Conservation (phyloP, 2,329 filamentous ascomycete species). For the Tolypocladium cylindrosporum region DNA sequence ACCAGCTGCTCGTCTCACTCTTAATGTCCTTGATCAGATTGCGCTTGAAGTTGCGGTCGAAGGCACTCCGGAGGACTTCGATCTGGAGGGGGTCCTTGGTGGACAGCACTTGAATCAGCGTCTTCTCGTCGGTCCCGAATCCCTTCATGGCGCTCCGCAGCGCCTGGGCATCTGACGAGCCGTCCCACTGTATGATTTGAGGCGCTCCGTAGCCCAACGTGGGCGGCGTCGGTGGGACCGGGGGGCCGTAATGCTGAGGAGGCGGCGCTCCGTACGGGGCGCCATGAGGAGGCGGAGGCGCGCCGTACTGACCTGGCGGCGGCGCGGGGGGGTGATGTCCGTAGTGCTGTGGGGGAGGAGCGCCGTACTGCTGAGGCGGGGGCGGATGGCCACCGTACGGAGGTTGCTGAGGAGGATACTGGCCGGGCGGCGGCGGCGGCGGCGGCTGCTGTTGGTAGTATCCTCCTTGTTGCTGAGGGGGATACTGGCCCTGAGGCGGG, state of each 20-base stretch:
- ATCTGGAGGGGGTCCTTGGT: conserved; percentile 72
- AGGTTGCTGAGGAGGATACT: conserved; percentile 16
- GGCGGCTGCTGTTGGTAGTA: conserved; percentile 18
- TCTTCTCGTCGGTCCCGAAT: conserved; percentile 78
- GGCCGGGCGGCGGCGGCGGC: conserved; percentile 11
- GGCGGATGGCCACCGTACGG: conserved; percentile 8
- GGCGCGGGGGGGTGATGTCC: conserved; percentile 9
- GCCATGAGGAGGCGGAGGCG: conserved; percentile 25
- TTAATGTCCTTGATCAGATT: conserved; percentile 67
- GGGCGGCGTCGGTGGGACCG: conserved; percentile 47
- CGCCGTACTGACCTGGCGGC: conserved; percentile 25
- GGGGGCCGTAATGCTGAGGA: conserved; percentile 24
- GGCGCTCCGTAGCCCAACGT: conserved; percentile 66
- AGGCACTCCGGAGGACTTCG: conserved; percentile 56
- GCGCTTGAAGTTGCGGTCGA: conserved; percentile 52
- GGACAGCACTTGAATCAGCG: conserved; percentile 60
- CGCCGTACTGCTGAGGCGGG: conserved; percentile 15
- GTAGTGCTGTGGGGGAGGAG: conserved; percentile 17
- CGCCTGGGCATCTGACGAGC: conserved; percentile 55
- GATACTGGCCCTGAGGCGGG: conserved; percentile 17
- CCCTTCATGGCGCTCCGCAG: conserved; percentile 84
- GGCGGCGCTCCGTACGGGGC: conserved; percentile 24
- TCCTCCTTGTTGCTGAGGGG: conserved; percentile 18
- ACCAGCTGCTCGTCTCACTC: conserved; percentile 65
- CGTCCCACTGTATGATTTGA: conserved; percentile 61